phyloP scores from a whole-genome alignment of 768 basidiomycete genomes.

The Amanita rubescens region DNA sequence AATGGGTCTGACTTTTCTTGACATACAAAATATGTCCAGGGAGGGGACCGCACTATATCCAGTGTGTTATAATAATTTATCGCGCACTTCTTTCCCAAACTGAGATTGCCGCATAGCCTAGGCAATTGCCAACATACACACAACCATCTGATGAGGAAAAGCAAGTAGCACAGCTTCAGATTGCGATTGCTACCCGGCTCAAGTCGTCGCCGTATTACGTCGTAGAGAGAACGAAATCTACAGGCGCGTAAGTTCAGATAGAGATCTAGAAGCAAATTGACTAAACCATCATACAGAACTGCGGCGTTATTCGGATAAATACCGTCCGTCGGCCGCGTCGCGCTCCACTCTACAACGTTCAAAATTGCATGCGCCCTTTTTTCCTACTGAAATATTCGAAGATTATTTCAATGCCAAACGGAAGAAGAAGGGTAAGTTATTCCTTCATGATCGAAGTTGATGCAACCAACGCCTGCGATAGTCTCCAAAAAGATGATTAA shows the following conservation, averaged over 20 bases:
- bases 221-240: conserved; percentile 61
- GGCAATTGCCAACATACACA: conserved; percentile 62
- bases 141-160: conserved; percentile 62
- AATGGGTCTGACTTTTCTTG: conserved; percentile 76
- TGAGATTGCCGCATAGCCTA: conserved; percentile 36
- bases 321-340: conserved; percentile 50
- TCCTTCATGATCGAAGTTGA: background rate
- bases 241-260: conserved; percentile 26
- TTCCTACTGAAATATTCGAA: conserved; percentile 70
- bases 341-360: conserved; percentile 64
- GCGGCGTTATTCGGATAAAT: conserved; percentile 80
- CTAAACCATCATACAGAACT: conserved; percentile 40
- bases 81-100: conserved; percentile 13
- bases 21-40: conserved; percentile 68
- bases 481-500: conserved; percentile 17
- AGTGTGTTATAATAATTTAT: conserved; percentile 40
- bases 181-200: conserved; percentile 56
- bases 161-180: conserved; percentile 57
- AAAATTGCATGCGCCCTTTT: conserved; percentile 69
- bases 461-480: background rate
- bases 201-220: conserved; percentile 70
- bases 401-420: conserved; percentile 72
- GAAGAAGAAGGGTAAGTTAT: conserved; percentile 48
- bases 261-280: background rate
- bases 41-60: conserved; percentile 79